These are phyloP conservation scores for Chlamydomonas asymmetrica DNA, from an alignment of 139 green algal genomes.

Conservation along the genomic window DNA sequence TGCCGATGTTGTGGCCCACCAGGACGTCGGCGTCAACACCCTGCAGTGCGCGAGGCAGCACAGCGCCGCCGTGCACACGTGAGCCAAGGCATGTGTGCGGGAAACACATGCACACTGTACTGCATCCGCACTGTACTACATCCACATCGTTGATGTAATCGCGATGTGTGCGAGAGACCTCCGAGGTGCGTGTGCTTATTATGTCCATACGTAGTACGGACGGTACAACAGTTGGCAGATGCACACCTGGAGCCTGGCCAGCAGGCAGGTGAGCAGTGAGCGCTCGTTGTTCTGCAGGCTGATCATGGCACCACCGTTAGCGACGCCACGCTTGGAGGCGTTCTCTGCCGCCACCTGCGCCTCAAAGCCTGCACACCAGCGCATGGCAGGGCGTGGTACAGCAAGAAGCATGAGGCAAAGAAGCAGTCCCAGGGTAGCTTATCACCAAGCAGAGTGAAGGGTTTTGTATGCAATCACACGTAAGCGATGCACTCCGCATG, in stretches of 20 bases:
- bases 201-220: constrained; percentile 98
- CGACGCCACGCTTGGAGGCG: constrained; percentile 49
- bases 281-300: constrained; percentile 74
- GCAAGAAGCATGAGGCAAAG: no score
- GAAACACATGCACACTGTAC: neutral
- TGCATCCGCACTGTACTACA: no score
- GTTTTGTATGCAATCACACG: no score
- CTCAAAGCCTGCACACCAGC: constrained; percentile 77
- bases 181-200: constrained; percentile 87
- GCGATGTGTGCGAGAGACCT: constrained; percentile 89
- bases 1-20: constrained; percentile 95
- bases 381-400: no score
- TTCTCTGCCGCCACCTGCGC: constrained; percentile 66
- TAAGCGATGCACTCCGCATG: no score
- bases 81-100: neutral
- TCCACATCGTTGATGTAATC: constrained; percentile 91
- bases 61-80: constrained; percentile 7
- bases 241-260: constrained; percentile 70
- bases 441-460: no score
- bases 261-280: constrained; percentile 84
- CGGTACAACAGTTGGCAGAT: constrained; percentile 67
- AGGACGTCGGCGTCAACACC: constrained; percentile 91
- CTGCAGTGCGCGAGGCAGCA: neutral
- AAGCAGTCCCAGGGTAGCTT: no score
- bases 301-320: constrained; percentile 75